These are phyloP conservation scores for Fusarium circinatum DNA, from an alignment of 2,329 filamentous ascomycete genomes.

Conservation along the genomic window DNA sequence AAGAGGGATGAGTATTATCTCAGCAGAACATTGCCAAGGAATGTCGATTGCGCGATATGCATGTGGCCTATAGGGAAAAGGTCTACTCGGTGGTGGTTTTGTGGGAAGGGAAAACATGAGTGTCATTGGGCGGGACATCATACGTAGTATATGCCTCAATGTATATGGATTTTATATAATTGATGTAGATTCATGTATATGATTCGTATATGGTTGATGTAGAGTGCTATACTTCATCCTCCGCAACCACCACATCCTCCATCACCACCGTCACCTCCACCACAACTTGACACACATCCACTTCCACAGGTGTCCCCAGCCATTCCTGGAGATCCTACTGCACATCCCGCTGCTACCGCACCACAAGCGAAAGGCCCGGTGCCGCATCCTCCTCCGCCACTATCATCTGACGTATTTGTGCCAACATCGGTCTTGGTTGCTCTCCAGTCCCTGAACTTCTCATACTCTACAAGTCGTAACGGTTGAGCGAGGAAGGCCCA, in stretches of 20 bases:
- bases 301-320: conserved; percentile 39
- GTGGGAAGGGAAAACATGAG: conserved; percentile 12
- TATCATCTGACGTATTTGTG: neutral
- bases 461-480: conserved; percentile 31
- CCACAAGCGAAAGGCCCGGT: conserved; percentile 30
- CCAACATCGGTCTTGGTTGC: conserved; percentile 31
- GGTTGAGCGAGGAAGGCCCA: conserved; percentile 33
- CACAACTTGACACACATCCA: conserved; percentile 32
- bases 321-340: conserved; percentile 12
- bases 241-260: conserved; percentile 36
- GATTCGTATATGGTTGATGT: neutral
- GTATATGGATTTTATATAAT: rapidly evolving
- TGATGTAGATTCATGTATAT: neutral
- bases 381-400: conserved; percentile 22
- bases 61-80: neutral
- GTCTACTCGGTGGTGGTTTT: conserved; percentile 21
- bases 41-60: conserved; percentile 15
- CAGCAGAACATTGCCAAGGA: neutral
- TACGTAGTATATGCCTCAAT: neutral
- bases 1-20: conserved; percentile 5
- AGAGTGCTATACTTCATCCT: neutral
- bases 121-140: conserved; percentile 26
- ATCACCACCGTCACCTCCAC: conserved; percentile 15
- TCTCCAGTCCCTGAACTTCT: conserved; percentile 40
- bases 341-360: conserved; percentile 26